Evolutionary conservation across 2,329 filamentous ascomycete species (phyloP).

Genomic region (Cryphonectria naterciae): DNA sequence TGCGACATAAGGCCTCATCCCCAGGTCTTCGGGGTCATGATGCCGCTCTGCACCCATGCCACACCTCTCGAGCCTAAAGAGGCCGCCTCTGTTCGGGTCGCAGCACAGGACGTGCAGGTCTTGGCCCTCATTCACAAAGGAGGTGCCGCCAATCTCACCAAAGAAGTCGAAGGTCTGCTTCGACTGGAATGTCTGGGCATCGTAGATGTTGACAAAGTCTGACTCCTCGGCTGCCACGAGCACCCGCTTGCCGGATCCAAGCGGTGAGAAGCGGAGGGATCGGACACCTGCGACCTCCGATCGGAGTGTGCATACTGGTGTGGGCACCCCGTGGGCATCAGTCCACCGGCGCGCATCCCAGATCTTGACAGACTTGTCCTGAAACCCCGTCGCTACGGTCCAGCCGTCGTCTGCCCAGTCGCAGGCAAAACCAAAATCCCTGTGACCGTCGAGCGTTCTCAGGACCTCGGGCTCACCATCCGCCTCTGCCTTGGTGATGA

Average conservation of each 20-base stretch:
- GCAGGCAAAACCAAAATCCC: constrained; percentile 75
- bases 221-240: constrained; percentile 77
- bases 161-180: constrained; percentile 76
- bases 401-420: constrained; percentile 80
- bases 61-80: constrained; percentile 64
- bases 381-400: constrained; percentile 76
- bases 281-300: constrained; percentile 72
- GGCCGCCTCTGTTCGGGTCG: constrained; percentile 67
- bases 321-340: constrained; percentile 52
- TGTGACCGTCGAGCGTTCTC: constrained; percentile 64
- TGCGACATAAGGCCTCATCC: constrained; percentile 20
- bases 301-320: constrained; percentile 58
- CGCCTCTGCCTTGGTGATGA: constrained; percentile 71
- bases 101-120: constrained; percentile 71
- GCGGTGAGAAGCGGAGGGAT: constrained; percentile 71
- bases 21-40: constrained; percentile 29
- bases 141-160: constrained; percentile 72
- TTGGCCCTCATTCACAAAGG: constrained; percentile 68
- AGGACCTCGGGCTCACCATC: constrained; percentile 52
- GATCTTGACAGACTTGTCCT: constrained; percentile 73
- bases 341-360: constrained; percentile 77
- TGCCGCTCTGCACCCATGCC: constrained; percentile 42
- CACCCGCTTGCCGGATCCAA: constrained; percentile 67
- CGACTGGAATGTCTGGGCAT: constrained; percentile 65
- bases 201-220: constrained; percentile 72